Conservation (phyloP, 768 basidiomycete genomes). For the Candolleomyces eurysporus region DNA sequence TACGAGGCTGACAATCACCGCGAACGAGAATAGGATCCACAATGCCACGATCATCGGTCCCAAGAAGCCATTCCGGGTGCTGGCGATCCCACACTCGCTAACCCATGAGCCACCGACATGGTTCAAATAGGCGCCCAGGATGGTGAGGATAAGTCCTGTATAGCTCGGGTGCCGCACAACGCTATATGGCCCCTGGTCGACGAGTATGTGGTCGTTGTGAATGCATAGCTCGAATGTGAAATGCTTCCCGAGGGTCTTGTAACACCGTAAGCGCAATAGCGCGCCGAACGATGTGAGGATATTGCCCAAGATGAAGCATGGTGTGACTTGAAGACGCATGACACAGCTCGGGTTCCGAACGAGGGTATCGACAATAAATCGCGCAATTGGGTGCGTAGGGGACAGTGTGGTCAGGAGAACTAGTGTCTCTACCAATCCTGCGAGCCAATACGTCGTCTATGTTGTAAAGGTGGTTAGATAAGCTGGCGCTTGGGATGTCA, state of each 20-base stretch:
- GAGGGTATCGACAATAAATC: constrained; percentile 16
- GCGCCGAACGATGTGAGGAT: constrained; percentile 29
- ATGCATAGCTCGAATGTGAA: constrained; percentile 40
- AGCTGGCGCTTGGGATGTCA: background rate
- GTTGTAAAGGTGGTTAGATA: background rate
- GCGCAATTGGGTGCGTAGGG: constrained; percentile 15
- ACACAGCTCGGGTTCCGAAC: constrained; percentile 9
- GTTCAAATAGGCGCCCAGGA: constrained; percentile 23
- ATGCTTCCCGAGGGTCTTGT: constrained; percentile 30
- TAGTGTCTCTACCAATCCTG: constrained; percentile 24
- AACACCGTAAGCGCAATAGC: constrained; percentile 30
- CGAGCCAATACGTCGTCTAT: constrained; percentile 26
- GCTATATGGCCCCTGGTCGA: constrained; percentile 34
- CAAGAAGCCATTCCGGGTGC: constrained; percentile 16
- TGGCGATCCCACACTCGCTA: constrained; percentile 25
- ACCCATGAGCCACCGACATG: constrained; percentile 32
- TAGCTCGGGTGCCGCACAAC: constrained; percentile 40
- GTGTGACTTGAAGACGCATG: constrained; percentile 21
- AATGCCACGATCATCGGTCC: constrained; percentile 19
- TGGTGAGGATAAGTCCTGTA: constrained; percentile 28
- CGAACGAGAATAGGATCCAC: constrained; percentile 23
- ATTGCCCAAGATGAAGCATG: constrained; percentile 28
- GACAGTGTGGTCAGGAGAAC: constrained; percentile 24
- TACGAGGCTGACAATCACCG: constrained; percentile 24
- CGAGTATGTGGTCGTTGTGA: constrained; percentile 29